Conservation (phyloP, 495 filamentous ascomycete species). For the Venustampulla echinocandica region DNA sequence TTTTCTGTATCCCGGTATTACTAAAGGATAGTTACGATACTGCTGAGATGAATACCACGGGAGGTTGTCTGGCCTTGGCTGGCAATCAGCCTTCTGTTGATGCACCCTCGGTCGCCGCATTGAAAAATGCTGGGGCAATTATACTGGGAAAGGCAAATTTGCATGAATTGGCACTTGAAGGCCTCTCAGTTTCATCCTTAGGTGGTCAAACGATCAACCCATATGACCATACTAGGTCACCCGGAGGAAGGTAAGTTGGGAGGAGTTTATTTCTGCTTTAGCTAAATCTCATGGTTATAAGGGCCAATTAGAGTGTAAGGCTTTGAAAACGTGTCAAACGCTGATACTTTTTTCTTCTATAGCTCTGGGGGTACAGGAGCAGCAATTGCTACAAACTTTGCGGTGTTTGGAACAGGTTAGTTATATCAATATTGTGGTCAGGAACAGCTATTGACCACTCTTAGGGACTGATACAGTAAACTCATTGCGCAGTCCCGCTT, state of each 20-base stretch:
- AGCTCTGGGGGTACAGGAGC: too few species aligned
- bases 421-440: not conserved
- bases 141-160: constrained; percentile 59
- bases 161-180: constrained; percentile 55
- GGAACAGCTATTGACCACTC: not conserved
- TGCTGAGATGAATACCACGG: constrained; percentile 44
- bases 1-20: constrained; percentile 51
- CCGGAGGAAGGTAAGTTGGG: constrained; percentile 56
- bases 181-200: constrained; percentile 48
- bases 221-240: constrained; percentile 51
- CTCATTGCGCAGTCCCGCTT: constrained; percentile 51
- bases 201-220: constrained; percentile 57
- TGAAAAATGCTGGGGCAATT: constrained; percentile 49
- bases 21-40: constrained; percentile 59
- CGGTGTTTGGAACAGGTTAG: constrained; percentile 34
- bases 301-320: too few species aligned
- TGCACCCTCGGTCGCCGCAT: constrained; percentile 39
- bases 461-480: constrained; percentile 60
- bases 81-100: constrained; percentile 36
- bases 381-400: constrained; percentile 51
- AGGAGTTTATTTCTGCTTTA: constrained; percentile 48
- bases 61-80: constrained; percentile 38
- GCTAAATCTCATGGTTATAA: too few species aligned
- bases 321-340: too few species aligned
- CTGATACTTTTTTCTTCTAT: too few species aligned